Evolutionary conservation across 1,284 basidiomycete species (phyloP).

Genomic region (Trichosporon faecale): DNA sequence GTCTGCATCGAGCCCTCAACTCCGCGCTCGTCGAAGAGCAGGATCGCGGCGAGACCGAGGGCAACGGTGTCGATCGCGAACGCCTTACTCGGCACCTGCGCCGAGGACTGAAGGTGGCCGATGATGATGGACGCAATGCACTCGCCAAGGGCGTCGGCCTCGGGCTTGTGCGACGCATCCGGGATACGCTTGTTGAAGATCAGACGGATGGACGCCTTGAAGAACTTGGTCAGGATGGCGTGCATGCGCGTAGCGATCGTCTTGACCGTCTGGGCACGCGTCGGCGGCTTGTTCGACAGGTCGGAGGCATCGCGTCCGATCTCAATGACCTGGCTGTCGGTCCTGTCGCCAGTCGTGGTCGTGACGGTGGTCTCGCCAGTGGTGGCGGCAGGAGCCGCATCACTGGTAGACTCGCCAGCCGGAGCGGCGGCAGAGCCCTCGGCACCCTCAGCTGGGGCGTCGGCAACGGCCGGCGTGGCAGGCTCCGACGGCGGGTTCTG

Average conservation of each 20-base stretch:
- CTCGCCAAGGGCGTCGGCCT: conserved; percentile 67
- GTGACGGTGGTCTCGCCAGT: background rate
- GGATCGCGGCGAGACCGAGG: conserved; percentile 66
- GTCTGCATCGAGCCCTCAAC: conserved; percentile 74
- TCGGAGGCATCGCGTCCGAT: background rate
- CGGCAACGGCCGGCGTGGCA: background rate
- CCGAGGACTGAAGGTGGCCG: conserved; percentile 60
- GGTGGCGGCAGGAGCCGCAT: background rate
- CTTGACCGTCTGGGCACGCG: conserved; percentile 50
- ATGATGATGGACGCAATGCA: conserved; percentile 71
- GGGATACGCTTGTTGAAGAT: conserved; percentile 71
- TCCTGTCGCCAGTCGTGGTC: background rate
- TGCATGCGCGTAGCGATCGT: conserved; percentile 79
- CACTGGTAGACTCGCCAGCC: background rate
- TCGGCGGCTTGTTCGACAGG: conserved; percentile 17
- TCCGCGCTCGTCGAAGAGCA: conserved; percentile 81
- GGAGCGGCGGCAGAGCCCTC: background rate
- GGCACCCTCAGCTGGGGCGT: background rate
- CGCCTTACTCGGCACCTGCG: conserved; percentile 25
- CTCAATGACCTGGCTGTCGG: background rate
- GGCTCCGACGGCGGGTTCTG: conserved; percentile 22
- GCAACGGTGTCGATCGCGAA: conserved; percentile 63
- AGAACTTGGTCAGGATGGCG: conserved; percentile 73
- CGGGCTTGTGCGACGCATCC: conserved; percentile 73
- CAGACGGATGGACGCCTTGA: conserved; percentile 85